Conservation (phyloP, 805 yeast genomes). For the Barnettozyma vustinii region DNA sequence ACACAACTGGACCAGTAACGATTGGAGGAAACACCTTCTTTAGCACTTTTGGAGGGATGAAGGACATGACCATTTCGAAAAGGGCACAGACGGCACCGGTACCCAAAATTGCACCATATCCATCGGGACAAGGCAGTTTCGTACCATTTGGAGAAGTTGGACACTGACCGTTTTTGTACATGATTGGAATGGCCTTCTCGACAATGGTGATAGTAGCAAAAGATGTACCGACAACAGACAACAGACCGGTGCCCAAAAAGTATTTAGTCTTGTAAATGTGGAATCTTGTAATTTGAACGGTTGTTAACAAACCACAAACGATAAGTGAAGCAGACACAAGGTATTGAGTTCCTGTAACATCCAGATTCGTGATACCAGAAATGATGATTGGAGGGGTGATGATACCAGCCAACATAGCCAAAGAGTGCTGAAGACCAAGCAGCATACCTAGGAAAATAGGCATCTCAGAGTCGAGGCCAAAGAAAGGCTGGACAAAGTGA, state of each 20-base stretch:
- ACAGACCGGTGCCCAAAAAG: constrained; percentile 80
- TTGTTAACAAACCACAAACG: constrained; percentile 62
- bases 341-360: constrained; percentile 45
- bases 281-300: constrained; percentile 76
- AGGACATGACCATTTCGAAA: constrained; percentile 66
- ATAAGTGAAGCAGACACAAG: constrained; percentile 70
- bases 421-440: constrained; percentile 81
- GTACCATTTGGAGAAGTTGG: constrained; percentile 60
- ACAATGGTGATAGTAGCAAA: constrained; percentile 86
- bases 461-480: constrained; percentile 72
- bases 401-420: constrained; percentile 90
- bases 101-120: constrained; percentile 82
- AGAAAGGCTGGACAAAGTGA: constrained; percentile 68
- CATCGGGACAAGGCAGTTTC: constrained; percentile 76
- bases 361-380: constrained; percentile 55
- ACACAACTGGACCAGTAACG: constrained; percentile 91
- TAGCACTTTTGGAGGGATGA: constrained; percentile 66
- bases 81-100: constrained; percentile 77
- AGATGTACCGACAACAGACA: constrained; percentile 88
- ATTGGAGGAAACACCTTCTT: constrained; percentile 80
- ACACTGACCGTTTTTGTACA: constrained; percentile 72
- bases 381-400: constrained; percentile 80
- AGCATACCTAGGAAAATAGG: constrained; percentile 74
- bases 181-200: constrained; percentile 66
- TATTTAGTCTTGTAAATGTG: constrained; percentile 69